A percentile compares a stretch with the other conserved stretches of the same genome.
These are phyloP conservation scores for Taphrina pruni DNA, from an alignment of 1,139 yeast species.

Conservation along the genomic window DNA sequence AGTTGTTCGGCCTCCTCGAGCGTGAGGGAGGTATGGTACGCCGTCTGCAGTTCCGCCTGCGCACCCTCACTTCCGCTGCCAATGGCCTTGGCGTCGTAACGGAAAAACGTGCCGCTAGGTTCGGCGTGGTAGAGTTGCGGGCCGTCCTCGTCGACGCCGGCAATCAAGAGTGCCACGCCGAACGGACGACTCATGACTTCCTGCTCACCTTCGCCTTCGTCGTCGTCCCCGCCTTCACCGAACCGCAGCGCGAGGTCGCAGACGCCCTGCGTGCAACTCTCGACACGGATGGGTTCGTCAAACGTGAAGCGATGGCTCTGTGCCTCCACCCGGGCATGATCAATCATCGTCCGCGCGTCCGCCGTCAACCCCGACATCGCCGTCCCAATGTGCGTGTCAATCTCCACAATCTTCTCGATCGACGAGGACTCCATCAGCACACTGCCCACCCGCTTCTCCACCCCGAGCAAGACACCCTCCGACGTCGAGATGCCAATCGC, in stretches of 20 bases:
- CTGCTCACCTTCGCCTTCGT: constrained; percentile 98
- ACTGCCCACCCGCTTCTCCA: constrained; percentile 95
- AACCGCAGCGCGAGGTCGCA: constrained; percentile 96
- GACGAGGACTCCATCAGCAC: constrained; percentile 88
- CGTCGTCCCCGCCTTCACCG: constrained; percentile 98
- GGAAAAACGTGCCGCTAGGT: constrained; percentile 96
- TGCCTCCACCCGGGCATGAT: constrained; percentile 93
- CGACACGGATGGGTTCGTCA: constrained; percentile 91
- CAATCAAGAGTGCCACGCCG: constrained; percentile 95
- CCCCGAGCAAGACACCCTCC: constrained; percentile 95
- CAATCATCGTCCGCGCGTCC: constrained; percentile 98
- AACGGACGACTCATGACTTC: constrained; percentile 98
- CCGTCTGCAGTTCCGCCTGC: constrained; percentile 95
- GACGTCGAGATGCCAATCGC: constrained; percentile 98
- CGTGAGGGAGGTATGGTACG: constrained; percentile 87
- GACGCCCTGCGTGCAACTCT: constrained; percentile 91
- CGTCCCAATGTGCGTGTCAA: constrained; percentile 93
- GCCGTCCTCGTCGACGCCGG: constrained; percentile 94
- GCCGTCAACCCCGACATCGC: constrained; percentile 99
- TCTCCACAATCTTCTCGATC: constrained; percentile 94
- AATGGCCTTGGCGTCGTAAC: constrained; percentile 97
- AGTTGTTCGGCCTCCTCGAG: constrained; percentile 90
- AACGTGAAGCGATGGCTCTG: constrained; percentile 86
- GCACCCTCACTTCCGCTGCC: constrained; percentile 99
- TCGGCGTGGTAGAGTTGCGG: constrained; percentile 99